Percentiles rank a stretch among this genome's conserved stretches.
Conservation (phyloP, 352 stramenopile species). For the Albugo candida region DNA sequence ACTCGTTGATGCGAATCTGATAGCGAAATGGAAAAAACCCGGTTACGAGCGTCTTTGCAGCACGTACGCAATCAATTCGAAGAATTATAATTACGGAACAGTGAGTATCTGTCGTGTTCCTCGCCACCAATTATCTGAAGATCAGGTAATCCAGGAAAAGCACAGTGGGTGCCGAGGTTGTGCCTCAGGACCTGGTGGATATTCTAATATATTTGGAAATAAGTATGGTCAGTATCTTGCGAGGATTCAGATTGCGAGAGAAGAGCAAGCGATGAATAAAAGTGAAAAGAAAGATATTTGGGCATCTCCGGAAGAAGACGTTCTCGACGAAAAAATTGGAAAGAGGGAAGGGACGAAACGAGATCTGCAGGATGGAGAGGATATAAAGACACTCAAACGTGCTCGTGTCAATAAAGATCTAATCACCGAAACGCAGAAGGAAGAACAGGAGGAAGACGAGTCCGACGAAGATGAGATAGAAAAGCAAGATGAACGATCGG, state of each 20-base stretch:
- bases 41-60: slow-evolving; percentile 96
- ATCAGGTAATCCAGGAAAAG: slow-evolving; percentile 79
- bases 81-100: slow-evolving; percentile 99
- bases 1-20: slow-evolving; percentile 91
- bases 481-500: not conserved
- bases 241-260: slow-evolving; percentile 86
- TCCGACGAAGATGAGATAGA: slow-evolving; percentile 14
- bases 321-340: not conserved
- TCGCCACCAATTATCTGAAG: slow-evolving; percentile 80
- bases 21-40: slow-evolving; percentile 99
- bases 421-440: slow-evolving; percentile 15
- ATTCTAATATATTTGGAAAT: slow-evolving; percentile 98
- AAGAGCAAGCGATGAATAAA: slow-evolving; percentile 34
- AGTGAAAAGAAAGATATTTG: slow-evolving; percentile 22
- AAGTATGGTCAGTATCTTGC: slow-evolving; percentile 98
- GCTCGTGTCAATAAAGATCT: not conserved
- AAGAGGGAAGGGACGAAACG: not conserved
- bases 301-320: slow-evolving; percentile 40
- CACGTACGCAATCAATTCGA: slow-evolving; percentile 97
- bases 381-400: slow-evolving; percentile 17
- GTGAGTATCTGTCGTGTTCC: slow-evolving; percentile 96
- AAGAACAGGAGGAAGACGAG: slow-evolving; percentile 16
- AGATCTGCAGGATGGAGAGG: slow-evolving; percentile 20
- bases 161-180: slow-evolving; percentile 96
- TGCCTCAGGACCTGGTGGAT: slow-evolving; percentile 81